phyloP scores from a whole-genome alignment of 805 yeast species.

The Ogataea degrootiae region DNA sequence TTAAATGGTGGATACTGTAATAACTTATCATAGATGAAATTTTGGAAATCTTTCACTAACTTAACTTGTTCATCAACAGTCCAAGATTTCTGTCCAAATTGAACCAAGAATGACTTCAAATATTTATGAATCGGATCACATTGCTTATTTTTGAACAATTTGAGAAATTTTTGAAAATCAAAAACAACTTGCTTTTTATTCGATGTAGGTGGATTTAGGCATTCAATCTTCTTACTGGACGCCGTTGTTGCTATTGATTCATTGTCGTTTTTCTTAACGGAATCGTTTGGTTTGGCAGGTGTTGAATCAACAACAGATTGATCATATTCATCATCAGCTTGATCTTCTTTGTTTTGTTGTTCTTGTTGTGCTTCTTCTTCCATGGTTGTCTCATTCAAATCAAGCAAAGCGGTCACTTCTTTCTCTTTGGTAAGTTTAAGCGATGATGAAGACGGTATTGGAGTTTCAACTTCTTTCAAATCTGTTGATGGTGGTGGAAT shows the following conservation, averaged over 20 bases:
- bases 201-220: slow-evolving; percentile 28
- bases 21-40: slow-evolving; percentile 64
- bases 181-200: slow-evolving; percentile 39
- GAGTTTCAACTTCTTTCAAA: too few relatives aligned
- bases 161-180: slow-evolving; percentile 79
- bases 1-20: slow-evolving; percentile 67
- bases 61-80: slow-evolving; percentile 73
- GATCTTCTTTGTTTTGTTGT: slow-evolving; percentile 1
- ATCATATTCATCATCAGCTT: slow-evolving; percentile 1
- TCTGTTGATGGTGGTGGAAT: too few relatives aligned
- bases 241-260: background rate
- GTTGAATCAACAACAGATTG: background rate
- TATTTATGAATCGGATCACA: slow-evolving; percentile 91
- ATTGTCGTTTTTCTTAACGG: background rate
- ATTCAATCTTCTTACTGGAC: slow-evolving; percentile 8
- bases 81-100: slow-evolving; percentile 69
- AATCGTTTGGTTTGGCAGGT: background rate
- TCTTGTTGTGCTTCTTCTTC: background rate
- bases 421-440: background rate
- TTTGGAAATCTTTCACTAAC: slow-evolving; percentile 70
- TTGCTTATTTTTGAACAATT: slow-evolving; percentile 60
- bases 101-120: slow-evolving; percentile 74
- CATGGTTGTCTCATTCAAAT: background rate
- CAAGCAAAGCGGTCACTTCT: background rate
- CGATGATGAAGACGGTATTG: too few relatives aligned